Conservation (phyloP, 2,329 filamentous ascomycete genomes). For the Arthrobotrys pseudoclavata region DNA sequence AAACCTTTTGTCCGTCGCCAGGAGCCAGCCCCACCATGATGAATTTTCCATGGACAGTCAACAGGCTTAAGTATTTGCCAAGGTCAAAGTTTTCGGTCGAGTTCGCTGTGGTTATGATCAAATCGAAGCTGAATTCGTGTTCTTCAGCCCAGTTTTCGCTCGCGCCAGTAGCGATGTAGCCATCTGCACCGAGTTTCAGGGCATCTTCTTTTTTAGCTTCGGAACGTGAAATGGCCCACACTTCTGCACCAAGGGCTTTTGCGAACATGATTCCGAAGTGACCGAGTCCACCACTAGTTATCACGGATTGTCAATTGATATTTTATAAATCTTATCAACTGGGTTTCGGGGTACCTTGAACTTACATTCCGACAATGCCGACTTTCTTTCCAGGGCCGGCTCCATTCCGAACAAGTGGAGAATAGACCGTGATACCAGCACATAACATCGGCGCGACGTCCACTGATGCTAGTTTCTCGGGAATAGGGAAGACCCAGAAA, state of each 20-base stretch:
- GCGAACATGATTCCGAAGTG: constrained; percentile 80
- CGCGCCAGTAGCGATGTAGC: constrained; percentile 71
- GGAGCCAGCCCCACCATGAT: constrained; percentile 74
- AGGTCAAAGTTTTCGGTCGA: constrained; percentile 76
- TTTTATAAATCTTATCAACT: constrained; percentile 45
- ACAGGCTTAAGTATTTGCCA: constrained; percentile 78
- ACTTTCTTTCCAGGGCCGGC: constrained; percentile 83
- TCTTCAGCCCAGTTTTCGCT: constrained; percentile 73
- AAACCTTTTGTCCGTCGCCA: constrained; percentile 65
- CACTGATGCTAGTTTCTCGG: constrained; percentile 75
- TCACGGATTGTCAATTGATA: constrained; percentile 11
- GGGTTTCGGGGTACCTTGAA: constrained; percentile 66
- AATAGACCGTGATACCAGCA: constrained; percentile 84
- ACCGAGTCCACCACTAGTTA: constrained; percentile 74
- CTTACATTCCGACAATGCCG: constrained; percentile 74
- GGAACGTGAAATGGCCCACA: constrained; percentile 74
- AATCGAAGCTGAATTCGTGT: constrained; percentile 77
- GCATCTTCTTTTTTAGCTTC: constrained; percentile 75
- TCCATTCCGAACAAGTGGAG: constrained; percentile 81
- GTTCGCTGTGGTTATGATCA: constrained; percentile 82
- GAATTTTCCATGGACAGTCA: constrained; percentile 76
- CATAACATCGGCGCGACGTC: constrained; percentile 85
- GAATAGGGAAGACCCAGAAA: constrained; percentile 70
- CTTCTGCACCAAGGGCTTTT: constrained; percentile 76
- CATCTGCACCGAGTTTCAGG: constrained; percentile 73